phyloP scores from a whole-genome alignment of 2,329 filamentous ascomycete genomes.

The Aaosphaeria pasadenensis region DNA sequence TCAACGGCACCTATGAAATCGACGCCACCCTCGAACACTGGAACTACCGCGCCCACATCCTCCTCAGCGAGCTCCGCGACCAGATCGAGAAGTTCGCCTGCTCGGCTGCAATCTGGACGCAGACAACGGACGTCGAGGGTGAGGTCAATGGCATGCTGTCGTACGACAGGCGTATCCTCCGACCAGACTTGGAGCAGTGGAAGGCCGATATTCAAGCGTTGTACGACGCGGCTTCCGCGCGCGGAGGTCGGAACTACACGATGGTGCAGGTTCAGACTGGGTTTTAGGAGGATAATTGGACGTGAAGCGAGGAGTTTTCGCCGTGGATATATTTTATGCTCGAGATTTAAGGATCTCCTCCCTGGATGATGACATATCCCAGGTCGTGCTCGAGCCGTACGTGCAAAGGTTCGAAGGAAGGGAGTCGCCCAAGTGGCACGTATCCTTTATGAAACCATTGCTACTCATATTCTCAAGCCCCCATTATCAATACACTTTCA shows the following conservation, averaged over 20 bases:
- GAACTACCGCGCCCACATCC: conserved; percentile 62
- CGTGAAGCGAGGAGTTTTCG: too few relatives aligned
- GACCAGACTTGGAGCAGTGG: conserved; percentile 59
- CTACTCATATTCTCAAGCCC: too few relatives aligned
- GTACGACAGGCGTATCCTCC: conserved; percentile 61
- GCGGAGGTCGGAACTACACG: neutral
- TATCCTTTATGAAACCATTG: too few relatives aligned
- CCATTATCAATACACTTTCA: too few relatives aligned
- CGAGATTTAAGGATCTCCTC: too few relatives aligned
- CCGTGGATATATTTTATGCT: too few relatives aligned
- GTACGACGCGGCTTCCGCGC: conserved; percentile 51
- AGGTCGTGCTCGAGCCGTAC: too few relatives aligned
- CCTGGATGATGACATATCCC: too few relatives aligned
- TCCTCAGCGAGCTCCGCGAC: conserved; percentile 47
- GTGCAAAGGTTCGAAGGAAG: too few relatives aligned
- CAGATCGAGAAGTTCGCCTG: conserved; percentile 58
- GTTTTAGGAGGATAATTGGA: too few relatives aligned
- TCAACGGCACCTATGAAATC: conserved; percentile 68
- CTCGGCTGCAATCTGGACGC: conserved; percentile 68
- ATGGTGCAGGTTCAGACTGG: too few relatives aligned
- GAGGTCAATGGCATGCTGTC: conserved; percentile 71
- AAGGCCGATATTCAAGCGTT: conserved; percentile 57
- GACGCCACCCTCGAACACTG: conserved; percentile 56
- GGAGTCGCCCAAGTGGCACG: too few relatives aligned
- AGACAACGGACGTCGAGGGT: conserved; percentile 72